phyloP scores from a whole-genome alignment of 169 alveolate genomes.

The Cyclospora cayetanensis region DNA sequence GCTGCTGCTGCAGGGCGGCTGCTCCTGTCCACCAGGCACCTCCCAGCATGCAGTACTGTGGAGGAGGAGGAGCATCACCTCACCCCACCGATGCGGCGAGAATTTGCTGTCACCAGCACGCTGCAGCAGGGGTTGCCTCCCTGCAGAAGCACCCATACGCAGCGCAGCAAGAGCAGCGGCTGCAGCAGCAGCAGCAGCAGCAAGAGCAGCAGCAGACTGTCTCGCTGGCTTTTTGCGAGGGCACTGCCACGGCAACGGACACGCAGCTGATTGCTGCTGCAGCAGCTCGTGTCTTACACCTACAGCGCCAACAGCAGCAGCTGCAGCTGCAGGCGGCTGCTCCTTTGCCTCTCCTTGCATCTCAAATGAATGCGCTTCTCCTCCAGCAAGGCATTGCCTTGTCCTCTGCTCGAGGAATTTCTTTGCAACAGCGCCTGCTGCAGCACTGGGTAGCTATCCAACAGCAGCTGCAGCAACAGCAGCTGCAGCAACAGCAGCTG shows the following conservation, averaged over 20 bases:
- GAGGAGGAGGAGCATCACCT: too few species aligned
- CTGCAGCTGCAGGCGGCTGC: neutral
- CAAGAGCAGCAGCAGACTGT: too few species aligned
- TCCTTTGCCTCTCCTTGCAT: conserved; percentile 9
- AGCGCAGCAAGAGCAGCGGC: neutral
- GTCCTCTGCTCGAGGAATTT: neutral
- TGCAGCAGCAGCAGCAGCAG: neutral
- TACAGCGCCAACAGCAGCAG: conserved; percentile 16
- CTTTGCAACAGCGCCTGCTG: neutral
- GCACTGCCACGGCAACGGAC: neutral
- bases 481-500: neutral
- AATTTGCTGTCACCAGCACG: too few species aligned
- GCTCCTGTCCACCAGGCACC: too few species aligned
- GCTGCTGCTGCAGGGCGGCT: conserved; percentile 10
- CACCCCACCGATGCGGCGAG: too few species aligned
- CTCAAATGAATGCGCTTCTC: neutral
- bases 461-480: neutral
- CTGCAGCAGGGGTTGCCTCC: neutral
- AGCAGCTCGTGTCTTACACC: neutral
- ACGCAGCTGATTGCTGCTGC: conserved; percentile 17
- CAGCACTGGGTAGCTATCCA: neutral
- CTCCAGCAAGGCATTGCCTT: neutral
- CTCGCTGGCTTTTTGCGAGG: too few species aligned
- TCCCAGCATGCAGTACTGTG: too few species aligned
- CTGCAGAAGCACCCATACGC: neutral